Percentiles rank a stretch among this genome's conserved stretches.
phyloP scores from a whole-genome alignment of 345 rosid genomes.

The Limnanthes douglasii region DNA sequence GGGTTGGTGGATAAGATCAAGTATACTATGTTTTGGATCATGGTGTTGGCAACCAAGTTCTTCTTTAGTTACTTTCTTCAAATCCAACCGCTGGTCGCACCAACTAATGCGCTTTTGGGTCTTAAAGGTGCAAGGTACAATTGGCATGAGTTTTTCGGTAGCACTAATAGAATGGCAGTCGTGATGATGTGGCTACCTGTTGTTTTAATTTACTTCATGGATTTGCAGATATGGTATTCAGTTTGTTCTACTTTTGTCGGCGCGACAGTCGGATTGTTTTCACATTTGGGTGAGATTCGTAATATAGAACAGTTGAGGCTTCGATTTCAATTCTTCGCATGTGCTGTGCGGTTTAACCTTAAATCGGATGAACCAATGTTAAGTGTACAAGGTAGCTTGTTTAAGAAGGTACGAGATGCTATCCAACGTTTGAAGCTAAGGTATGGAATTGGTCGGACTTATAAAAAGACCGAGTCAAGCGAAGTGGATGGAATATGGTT shows the following conservation, averaged over 20 bases:
- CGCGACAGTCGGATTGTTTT: slow-evolving; percentile 46
- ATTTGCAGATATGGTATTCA: slow-evolving; percentile 84
- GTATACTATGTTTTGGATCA: slow-evolving; percentile 67
- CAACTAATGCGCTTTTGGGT: slow-evolving; percentile 44
- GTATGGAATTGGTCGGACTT: slow-evolving; percentile 75
- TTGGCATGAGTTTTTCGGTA: slow-evolving; percentile 76
- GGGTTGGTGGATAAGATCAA: slow-evolving; percentile 60
- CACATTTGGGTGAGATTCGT: slow-evolving; percentile 88
- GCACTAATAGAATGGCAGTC: slow-evolving; percentile 40
- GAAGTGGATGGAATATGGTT: slow-evolving; percentile 76
- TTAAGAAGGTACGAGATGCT: slow-evolving; percentile 69
- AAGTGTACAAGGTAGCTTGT: slow-evolving; percentile 37
- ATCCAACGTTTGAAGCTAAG: slow-evolving; percentile 59
- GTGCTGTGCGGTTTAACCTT: slow-evolving; percentile 87
- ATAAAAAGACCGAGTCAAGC: slow-evolving; percentile 66
- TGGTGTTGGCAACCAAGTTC: slow-evolving; percentile 45
- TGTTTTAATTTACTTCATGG: slow-evolving; percentile 61
- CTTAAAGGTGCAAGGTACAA: slow-evolving; percentile 9
- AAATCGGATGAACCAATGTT: slow-evolving; percentile 48
- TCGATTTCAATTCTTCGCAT: slow-evolving; percentile 82
- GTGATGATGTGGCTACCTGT: slow-evolving; percentile 69
- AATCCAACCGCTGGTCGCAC: slow-evolving; percentile 57
- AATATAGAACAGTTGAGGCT: slow-evolving; percentile 74
- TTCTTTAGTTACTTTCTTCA: slow-evolving; percentile 72
- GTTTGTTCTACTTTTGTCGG: slow-evolving; percentile 61